phyloP scores from a whole-genome alignment of 768 basidiomycete species.

The Paxillus involutus region DNA sequence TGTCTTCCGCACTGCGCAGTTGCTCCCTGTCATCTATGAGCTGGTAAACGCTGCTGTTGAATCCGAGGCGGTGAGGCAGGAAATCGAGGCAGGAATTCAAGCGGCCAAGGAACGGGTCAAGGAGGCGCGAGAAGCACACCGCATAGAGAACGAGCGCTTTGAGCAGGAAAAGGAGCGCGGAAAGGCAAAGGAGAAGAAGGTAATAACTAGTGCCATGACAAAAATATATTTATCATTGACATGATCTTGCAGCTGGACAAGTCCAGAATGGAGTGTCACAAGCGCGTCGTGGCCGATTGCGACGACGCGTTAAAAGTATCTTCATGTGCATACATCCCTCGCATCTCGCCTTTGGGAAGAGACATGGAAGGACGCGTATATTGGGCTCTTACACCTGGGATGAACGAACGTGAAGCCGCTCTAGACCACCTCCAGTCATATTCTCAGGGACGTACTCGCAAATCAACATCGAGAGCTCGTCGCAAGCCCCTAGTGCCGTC shows the following conservation, averaged over 20 bases:
- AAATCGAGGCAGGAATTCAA: slow-evolving; percentile 57
- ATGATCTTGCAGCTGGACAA: slow-evolving; percentile 38
- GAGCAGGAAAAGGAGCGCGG: slow-evolving; percentile 49
- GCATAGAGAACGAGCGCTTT: slow-evolving; percentile 30
- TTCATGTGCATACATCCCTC: slow-evolving; percentile 43
- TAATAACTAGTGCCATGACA: not conserved
- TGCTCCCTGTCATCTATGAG: slow-evolving; percentile 63
- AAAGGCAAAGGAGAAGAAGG: slow-evolving; percentile 40
- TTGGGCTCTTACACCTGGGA: slow-evolving; percentile 63
- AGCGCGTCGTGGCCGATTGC: slow-evolving; percentile 44
- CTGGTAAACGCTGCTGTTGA: slow-evolving; percentile 54
- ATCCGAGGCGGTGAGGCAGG: slow-evolving; percentile 50
- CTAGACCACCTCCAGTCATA: slow-evolving; percentile 26
- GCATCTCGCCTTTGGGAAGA: slow-evolving; percentile 63
- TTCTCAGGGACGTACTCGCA: slow-evolving; percentile 30
- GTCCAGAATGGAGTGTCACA: slow-evolving; percentile 47
- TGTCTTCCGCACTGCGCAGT: slow-evolving; percentile 51
- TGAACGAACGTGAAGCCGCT: slow-evolving; percentile 54
- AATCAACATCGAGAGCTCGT: slow-evolving; percentile 31
- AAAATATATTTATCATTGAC: not conserved
- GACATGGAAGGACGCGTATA: slow-evolving; percentile 69
- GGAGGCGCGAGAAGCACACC: slow-evolving; percentile 49
- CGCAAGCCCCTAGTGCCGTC: slow-evolving; percentile 41
- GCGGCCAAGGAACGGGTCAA: slow-evolving; percentile 54
- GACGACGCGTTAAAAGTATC: slow-evolving; percentile 58